Base-by-base conservation (phyloP, 1,139 yeast species). In the Sugiyamaella pinicola region DNA sequence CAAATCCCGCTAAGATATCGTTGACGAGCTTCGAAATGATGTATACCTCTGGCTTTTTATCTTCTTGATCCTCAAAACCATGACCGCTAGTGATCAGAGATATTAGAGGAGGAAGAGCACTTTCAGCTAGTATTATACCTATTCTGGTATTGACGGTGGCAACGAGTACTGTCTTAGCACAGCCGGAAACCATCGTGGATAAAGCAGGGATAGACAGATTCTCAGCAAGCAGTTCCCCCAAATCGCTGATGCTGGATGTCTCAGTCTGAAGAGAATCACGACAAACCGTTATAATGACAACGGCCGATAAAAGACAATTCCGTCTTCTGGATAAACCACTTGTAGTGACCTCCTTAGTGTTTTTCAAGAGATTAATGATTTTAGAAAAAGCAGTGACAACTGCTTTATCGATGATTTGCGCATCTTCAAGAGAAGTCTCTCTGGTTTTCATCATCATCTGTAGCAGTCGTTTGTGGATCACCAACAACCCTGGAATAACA, bases 231-330 rank as follows among this genome's bases (percentile, higher is more conserved):
- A 77, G 71, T 2, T 73, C 69, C 51, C 62, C 75, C 63, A 70
- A 61, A 21, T 65, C 64, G 3, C 69, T 62, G 17, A 75, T 60
- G 42, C 70, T 68, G 1, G 70, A 66, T n/a, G 75, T 75, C 4
- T 72, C 71, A 1, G 73, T 69, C 21, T 64, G 61, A 38, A 84
- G 65, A 2, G 68, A 61, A 1, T 77, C 69, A 15, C 74, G 72
- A 6, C 86, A 80, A 4, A 80, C 73, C 5, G 88, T 82, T 13
- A 83, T 67, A 15, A 87, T 71, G 1, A 87, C 79, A 64, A 84
- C 77, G n/a, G 78, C 68, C 0, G 88, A 80, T 31, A 86, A 69
- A 4, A 84, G 69, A 4, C 82, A 73, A 58, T 78, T 78, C 54
- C 74, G 76, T 47, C 63, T 69, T 63, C 51, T 66, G 19, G 49